Conservation (phyloP, 768 basidiomycete species). For the Baorangia bicolor region DNA sequence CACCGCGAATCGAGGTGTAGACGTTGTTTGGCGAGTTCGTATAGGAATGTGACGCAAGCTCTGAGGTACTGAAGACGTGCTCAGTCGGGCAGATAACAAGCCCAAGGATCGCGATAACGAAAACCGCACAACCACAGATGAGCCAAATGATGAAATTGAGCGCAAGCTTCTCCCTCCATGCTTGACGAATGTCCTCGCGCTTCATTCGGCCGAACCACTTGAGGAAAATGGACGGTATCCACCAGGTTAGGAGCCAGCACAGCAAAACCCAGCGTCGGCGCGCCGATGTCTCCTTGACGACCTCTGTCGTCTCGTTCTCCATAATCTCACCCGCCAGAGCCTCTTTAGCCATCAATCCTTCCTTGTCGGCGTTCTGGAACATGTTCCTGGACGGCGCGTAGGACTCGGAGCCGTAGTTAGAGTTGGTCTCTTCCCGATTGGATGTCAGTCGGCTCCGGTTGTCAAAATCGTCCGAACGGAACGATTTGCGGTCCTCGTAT, state of each 20-base stretch:
- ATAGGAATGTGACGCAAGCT: conserved; percentile 72
- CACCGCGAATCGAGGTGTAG: conserved; percentile 83
- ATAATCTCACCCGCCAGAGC: conserved; percentile 79
- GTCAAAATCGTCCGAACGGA: conserved; percentile 78
- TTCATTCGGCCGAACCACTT: conserved; percentile 87
- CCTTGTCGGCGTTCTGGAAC: conserved; percentile 84
- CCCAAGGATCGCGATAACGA: conserved; percentile 90
- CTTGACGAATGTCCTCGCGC: conserved; percentile 88
- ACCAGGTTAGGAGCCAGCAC: conserved; percentile 90
- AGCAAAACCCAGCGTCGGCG: conserved; percentile 85
- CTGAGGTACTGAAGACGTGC: conserved; percentile 80
- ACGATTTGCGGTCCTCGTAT: conserved; percentile 73
- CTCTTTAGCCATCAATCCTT: conserved; percentile 75
- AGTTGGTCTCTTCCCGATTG: conserved; percentile 72
- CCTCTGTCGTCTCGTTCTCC: conserved; percentile 87
- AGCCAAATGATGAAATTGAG: conserved; percentile 97
- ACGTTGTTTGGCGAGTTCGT: conserved; percentile 68
- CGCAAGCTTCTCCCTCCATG: conserved; percentile 96
- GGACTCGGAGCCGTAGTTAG: conserved; percentile 86
- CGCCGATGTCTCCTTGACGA: conserved; percentile 77
- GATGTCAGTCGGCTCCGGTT: conserved; percentile 75
- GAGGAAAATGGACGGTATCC: conserved; percentile 76
- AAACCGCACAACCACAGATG: conserved; percentile 81
- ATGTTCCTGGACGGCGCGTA: conserved; percentile 95
- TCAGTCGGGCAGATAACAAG: conserved; percentile 91